Percentiles rank a stretch among this genome's conserved stretches.
Conservation (phyloP, 2,329 filamentous ascomycete genomes). For the Pseudocercospora fijiensis region DNA sequence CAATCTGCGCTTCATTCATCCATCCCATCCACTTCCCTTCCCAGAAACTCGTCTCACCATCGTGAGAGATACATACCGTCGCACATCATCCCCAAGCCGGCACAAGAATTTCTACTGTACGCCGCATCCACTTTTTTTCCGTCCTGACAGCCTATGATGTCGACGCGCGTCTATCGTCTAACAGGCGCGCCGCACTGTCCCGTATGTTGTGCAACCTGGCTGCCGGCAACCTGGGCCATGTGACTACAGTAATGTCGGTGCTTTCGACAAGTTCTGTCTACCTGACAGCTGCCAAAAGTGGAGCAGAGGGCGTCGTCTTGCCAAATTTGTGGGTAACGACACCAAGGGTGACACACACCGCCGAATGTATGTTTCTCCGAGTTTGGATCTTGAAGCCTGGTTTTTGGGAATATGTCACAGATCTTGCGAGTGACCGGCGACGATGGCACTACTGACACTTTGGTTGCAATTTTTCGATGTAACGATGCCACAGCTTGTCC, state of each 20-base stretch:
- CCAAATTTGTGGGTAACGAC: neutral
- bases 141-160: constrained; percentile 18
- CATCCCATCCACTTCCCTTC: neutral
- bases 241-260: constrained; percentile 6
- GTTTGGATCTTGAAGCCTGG: constrained; percentile 12
- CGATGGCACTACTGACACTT: constrained; percentile 6
- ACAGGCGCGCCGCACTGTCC: constrained; percentile 12
- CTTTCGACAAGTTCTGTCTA: constrained; percentile 4
- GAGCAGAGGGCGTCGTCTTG: constrained; percentile 11
- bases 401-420: constrained; percentile 1
- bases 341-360: constrained; percentile 9
- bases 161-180: constrained; percentile 18
- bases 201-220: constrained; percentile 6
- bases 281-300: constrained; percentile 25
- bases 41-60: constrained; percentile 5
- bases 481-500: constrained; percentile 3
- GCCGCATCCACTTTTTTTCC: neutral
- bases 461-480: neutral
- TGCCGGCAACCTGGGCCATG: constrained; percentile 9
- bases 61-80: constrained; percentile 1
- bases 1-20: neutral
- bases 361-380: constrained; percentile 7
- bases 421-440: constrained; percentile 12
- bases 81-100: constrained; percentile 9
- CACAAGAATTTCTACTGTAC: constrained; percentile 16